Evolutionary conservation across 768 basidiomycete species (phyloP), one percentile per base, ranked within the genome.

Genomic region (Daedaleopsis sinensis): DNA sequence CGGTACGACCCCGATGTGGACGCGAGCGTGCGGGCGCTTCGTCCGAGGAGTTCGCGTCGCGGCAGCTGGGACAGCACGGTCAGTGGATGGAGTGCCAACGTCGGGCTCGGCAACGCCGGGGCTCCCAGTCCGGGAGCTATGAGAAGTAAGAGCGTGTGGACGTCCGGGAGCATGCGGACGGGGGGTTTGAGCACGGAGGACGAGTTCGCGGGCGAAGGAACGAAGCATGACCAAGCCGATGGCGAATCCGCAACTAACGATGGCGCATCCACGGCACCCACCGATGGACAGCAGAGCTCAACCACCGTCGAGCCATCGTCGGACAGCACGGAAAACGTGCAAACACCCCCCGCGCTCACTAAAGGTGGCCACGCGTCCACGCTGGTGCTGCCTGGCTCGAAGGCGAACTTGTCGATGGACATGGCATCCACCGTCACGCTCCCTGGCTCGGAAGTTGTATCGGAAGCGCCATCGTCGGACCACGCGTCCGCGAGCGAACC

Each of bases 61-160:
- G 90, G 91, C 0, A 96, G 94, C 68, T 96, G 94, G 91, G 96
- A 92, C 67, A 95, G 94, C 68, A 90, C 90, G 69, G 88, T 84
- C 24, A 94, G 91, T 65, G 83, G 89, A 46, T 96, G 93, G 93
- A 94, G 92, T 71, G 93, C 94, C 35, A 83, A 83, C 47, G 74
- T 72, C 19, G 75, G 79, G 9, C 81, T 80, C 23, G 77, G 81
- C 6, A 75, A 82, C 1, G 80, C 80, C 1, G 63, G 67, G 19
- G 59, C 69, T 11, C 63, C 50, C 23, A 61, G 52, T 23, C 68
- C 68, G 4, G 66, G 63, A 24, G 65, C 57, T 3, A 47, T 65
- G 23, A 77, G 82, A 63, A 86, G 84, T 63, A 81, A 84, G 65
- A 88, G 85, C 60, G 61, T 85, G 35, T 84, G 87, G 82, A 83